Evolutionary conservation across 148 eudicot genomes (phyloP).

Genomic region (Vaccinium corymbosum): DNA sequence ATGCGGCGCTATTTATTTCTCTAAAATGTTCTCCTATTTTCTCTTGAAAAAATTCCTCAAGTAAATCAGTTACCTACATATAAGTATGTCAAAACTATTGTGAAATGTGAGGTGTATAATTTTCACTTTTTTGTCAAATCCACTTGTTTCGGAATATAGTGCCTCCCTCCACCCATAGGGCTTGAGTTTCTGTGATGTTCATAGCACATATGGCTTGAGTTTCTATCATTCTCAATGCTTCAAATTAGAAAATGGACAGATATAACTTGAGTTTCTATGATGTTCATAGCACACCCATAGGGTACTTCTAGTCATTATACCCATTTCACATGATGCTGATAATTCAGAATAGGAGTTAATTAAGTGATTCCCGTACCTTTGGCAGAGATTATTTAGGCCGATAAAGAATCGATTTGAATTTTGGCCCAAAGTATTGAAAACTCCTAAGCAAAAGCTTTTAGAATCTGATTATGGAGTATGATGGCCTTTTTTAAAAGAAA

Average conservation of each 20-base stretch:
- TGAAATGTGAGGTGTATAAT: neutral
- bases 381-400: neutral
- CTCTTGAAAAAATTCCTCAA: no score
- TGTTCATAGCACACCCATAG: neutral
- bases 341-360: neutral
- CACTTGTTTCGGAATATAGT: neutral
- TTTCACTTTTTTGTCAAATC: neutral
- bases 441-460: neutral
- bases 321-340: no score
- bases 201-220: no score
- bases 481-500: neutral
- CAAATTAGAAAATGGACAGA: neutral
- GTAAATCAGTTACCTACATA: neutral
- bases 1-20: no score
- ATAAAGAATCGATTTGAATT: neutral
- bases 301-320: no score
- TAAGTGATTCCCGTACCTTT: neutral
- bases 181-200: no score
- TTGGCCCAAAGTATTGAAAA: neutral
- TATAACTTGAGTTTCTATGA: neutral
- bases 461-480: neutral
- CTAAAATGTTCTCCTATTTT: no score
- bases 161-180: neutral
- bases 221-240: neutral
- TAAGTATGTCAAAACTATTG: neutral